Evolutionary conservation across 257 asterid species (phyloP).

Genomic region (Perilla frutescens): DNA sequence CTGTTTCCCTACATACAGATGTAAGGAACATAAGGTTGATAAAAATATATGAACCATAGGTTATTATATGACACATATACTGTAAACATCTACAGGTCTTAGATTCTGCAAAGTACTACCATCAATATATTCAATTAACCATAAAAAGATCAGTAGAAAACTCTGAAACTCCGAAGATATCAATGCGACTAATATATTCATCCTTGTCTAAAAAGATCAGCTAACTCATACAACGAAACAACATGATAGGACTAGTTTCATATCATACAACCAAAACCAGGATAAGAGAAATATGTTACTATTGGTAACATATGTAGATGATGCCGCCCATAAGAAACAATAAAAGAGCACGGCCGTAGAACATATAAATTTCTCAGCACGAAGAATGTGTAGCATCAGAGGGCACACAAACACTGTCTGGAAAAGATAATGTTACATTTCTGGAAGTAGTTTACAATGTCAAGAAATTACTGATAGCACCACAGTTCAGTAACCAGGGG

Average conservation of each 20-base stretch:
- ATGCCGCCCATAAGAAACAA: not conserved
- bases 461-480: not conserved
- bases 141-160: not conserved
- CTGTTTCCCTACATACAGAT: conserved; percentile 63
- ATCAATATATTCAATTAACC: conserved; percentile 16
- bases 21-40: conserved; percentile 9
- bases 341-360: not conserved
- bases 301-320: not conserved
- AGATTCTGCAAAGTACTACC: conserved; percentile 19
- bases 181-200: not conserved
- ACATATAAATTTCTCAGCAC: not conserved
- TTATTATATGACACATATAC: not conserved
- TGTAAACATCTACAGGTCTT: not conserved
- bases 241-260: not conserved
- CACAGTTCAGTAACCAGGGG: conserved; percentile 2
- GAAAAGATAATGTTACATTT: no score
- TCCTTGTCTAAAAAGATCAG: conserved; percentile 3
- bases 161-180: not conserved
- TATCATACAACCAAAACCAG: conserved; percentile 25
- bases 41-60: not conserved
- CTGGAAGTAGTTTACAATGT: not conserved
- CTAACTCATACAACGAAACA: conserved; percentile 3
- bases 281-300: conserved; percentile 9
- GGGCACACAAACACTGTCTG: not conserved
- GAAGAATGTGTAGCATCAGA: conserved; percentile 15